Conservation (phyloP, 2,329 filamentous ascomycete species). For the Beauveria scarabaeidicola region DNA sequence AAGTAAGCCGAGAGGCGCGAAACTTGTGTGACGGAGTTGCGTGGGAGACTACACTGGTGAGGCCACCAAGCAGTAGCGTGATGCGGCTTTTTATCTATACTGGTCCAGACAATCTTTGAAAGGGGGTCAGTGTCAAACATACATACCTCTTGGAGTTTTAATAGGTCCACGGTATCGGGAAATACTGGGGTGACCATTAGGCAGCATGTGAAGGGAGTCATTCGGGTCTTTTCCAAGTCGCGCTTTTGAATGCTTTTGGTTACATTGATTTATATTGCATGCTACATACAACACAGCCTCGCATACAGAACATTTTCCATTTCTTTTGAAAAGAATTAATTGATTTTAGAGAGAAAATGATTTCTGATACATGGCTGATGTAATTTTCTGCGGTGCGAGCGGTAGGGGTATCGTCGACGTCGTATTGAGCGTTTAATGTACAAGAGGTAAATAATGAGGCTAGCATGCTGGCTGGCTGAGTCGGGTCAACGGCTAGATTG, state of each 20-base stretch:
- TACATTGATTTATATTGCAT: slow-evolving; percentile 6
- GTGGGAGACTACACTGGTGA: neutral
- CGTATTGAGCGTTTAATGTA: slow-evolving; percentile 11
- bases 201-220: slow-evolving; percentile 25
- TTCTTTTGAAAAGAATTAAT: neutral
- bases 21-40: slow-evolving; percentile 4
- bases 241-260: slow-evolving; percentile 5
- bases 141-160: neutral
- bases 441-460: neutral
- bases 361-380: neutral
- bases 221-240: slow-evolving; percentile 12
- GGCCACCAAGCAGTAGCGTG: neutral
- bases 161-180: slow-evolving; percentile 6
- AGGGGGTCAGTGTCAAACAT: neutral
- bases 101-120: neutral
- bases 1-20: slow-evolving; percentile 1
- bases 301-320: neutral
- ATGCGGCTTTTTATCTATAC: neutral
- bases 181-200: slow-evolving; percentile 11
- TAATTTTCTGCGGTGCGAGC: neutral
- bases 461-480: neutral
- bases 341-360: neutral
- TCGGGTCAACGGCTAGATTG: slow-evolving; percentile 1
- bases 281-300: slow-evolving; percentile 6
- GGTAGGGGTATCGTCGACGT: slow-evolving; percentile 8